Percentiles rank a stretch among this genome's conserved stretches.
phyloP scores from a whole-genome alignment of 805 yeast genomes.

The Geotrichum ghanense region DNA sequence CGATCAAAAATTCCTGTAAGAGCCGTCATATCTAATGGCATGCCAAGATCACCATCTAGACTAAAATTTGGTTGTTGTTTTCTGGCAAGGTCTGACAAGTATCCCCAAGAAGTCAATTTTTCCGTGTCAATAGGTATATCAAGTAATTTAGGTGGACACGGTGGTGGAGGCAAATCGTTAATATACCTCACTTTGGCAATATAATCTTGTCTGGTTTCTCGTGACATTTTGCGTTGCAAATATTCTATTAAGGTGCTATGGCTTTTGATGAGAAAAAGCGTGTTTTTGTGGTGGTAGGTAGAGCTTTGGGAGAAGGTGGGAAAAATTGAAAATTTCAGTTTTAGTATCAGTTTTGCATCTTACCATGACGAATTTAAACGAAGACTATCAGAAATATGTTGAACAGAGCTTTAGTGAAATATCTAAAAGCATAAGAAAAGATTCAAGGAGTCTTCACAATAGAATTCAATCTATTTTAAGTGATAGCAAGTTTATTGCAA shows the following conservation, averaged over 20 bases:
- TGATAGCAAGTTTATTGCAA: constrained; percentile 44
- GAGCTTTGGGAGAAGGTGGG: not conserved
- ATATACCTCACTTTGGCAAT: constrained; percentile 69
- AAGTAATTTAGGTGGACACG: constrained; percentile 77
- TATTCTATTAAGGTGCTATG: not conserved
- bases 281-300: constrained; percentile 1
- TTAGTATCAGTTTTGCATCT: not conserved
- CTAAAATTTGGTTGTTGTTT: constrained; percentile 57
- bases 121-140: constrained; percentile 39
- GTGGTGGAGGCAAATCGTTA: constrained; percentile 87
- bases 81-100: constrained; percentile 61
- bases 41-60: constrained; percentile 45
- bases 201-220: constrained; percentile 26
- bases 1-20: constrained; percentile 59
- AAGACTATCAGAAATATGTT: not conserved
- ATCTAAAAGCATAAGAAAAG: constrained; percentile 36
- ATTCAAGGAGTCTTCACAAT: constrained; percentile 41
- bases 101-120: constrained; percentile 37
- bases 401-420: constrained; percentile 6
- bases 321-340: not conserved
- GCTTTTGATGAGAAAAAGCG: not conserved
- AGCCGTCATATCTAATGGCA: constrained; percentile 62
- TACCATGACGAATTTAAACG: not conserved
- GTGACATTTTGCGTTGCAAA: constrained; percentile 1
- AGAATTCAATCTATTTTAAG: constrained; percentile 60